Percentiles rank a stretch among this genome's conserved stretches.
phyloP scores from a whole-genome alignment of 1,139 yeast genomes.

The Pichia sp. region DNA sequence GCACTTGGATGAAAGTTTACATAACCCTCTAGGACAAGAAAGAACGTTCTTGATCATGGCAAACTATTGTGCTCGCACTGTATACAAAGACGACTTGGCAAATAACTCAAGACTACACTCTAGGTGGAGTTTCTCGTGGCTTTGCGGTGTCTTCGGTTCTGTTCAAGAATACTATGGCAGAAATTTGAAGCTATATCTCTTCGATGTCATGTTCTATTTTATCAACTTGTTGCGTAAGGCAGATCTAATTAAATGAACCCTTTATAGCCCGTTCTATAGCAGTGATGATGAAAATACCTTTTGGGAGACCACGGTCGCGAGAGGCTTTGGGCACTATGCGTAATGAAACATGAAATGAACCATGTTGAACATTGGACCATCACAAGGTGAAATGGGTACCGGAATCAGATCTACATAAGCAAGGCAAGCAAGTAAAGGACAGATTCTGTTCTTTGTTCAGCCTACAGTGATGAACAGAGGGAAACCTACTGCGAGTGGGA shows the following conservation, averaged over 20 bases:
- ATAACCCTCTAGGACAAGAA: conserved; percentile 82
- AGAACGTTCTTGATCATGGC: conserved; percentile 88
- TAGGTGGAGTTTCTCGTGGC: conserved; percentile 40
- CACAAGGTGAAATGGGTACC: no score
- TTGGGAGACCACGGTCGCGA: background rate
- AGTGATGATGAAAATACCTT: background rate
- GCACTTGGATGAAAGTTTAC: conserved; percentile 75
- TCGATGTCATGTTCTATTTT: conserved; percentile 43
- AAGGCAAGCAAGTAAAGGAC: background rate
- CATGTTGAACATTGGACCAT: background rate
- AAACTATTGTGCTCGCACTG: conserved; percentile 78
- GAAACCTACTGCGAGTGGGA: conserved; percentile 10
- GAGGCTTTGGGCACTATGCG: background rate
- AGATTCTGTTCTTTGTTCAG: background rate
- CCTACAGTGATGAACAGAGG: background rate
- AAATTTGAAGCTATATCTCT: conserved; percentile 48
- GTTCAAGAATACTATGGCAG: conserved; percentile 49
- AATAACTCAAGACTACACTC: conserved; percentile 32
- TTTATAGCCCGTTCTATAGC: background rate
- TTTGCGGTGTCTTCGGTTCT: conserved; percentile 35
- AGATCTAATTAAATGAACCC: background rate
- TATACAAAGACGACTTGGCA: conserved; percentile 61
- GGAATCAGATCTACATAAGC: background rate
- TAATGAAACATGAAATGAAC: background rate
- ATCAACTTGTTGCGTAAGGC: conserved; percentile 5